Percentiles rank a stretch among this genome's conserved stretches.
phyloP scores from a whole-genome alignment of 805 yeast species.

The Saturnispora dispora region DNA sequence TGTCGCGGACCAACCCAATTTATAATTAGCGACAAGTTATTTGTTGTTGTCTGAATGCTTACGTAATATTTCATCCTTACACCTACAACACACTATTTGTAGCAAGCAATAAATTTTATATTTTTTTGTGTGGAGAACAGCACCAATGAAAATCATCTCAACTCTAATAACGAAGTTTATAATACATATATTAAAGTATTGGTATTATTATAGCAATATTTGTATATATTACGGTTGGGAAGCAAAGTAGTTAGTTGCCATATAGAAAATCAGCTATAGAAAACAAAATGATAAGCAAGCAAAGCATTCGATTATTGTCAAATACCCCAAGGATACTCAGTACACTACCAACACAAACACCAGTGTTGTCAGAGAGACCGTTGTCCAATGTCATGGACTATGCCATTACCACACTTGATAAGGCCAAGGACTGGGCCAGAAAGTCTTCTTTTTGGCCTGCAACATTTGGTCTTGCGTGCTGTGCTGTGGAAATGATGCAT shows the following conservation, averaged over 20 bases:
- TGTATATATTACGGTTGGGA: not conserved
- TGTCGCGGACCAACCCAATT: too few species aligned
- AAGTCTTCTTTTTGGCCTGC: constrained; percentile 92
- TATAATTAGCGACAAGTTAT: too few species aligned
- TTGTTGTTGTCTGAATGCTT: too few species aligned
- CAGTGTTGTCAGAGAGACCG: constrained; percentile 58
- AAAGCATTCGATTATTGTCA: constrained; percentile 2
- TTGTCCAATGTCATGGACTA: constrained; percentile 60
- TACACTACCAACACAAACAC: constrained; percentile 54
- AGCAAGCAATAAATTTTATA: not conserved
- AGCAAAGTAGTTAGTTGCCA: too few species aligned
- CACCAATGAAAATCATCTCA: not conserved
- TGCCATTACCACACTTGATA: constrained; percentile 73
- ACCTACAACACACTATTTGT: not conserved
- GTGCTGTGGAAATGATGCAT: constrained; percentile 96
- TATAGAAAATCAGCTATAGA: not conserved
- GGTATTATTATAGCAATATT: not conserved
- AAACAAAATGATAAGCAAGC: constrained; percentile 3
- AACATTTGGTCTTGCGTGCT: constrained; percentile 84
- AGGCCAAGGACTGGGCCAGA: constrained; percentile 83
- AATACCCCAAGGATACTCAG: constrained; percentile 28
- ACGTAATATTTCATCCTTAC: not conserved
- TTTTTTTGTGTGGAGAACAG: not conserved
- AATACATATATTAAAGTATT: not conserved
- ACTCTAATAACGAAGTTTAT: not conserved